phyloP scores from a whole-genome alignment of 2,329 filamentous ascomycete species.

The Metarhizium humberi region DNA sequence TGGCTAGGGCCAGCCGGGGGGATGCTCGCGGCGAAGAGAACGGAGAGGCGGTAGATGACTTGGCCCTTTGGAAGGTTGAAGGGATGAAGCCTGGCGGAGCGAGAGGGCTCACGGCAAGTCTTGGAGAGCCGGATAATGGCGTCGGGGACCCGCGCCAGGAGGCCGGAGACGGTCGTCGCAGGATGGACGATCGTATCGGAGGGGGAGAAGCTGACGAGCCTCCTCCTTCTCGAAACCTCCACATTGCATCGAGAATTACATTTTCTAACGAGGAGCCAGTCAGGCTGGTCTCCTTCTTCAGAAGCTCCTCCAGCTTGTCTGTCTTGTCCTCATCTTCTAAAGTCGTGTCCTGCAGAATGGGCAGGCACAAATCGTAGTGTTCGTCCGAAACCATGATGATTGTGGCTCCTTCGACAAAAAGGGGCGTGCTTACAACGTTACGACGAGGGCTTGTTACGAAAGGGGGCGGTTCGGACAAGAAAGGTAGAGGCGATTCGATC shows the following conservation, averaged over 20 bases:
- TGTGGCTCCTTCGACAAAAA: not conserved
- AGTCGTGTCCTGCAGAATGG: conserved; percentile 70
- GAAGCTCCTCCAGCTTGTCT: conserved; percentile 77
- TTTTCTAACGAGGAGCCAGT: conserved; percentile 76
- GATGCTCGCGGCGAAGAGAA: conserved; percentile 92
- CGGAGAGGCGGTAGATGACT: conserved; percentile 73
- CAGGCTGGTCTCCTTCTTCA: conserved; percentile 69
- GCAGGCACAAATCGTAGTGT: conserved; percentile 83
- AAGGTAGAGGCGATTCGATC: not conserved
- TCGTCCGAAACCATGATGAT: conserved; percentile 80
- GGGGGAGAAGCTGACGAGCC: conserved; percentile 64
- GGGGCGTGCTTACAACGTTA: not conserved
- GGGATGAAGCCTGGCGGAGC: conserved; percentile 77
- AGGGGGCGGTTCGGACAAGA: not conserved
- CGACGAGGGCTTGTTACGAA: not conserved
- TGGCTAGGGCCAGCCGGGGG: conserved; percentile 80
- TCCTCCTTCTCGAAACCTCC: conserved; percentile 67
- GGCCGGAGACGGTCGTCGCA: conserved; percentile 84
- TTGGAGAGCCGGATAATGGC: conserved; percentile 73
- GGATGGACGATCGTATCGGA: conserved; percentile 77
- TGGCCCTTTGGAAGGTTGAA: conserved; percentile 63
- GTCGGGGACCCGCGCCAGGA: conserved; percentile 84
- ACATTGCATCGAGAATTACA: conserved; percentile 80
- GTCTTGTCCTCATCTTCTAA: conserved; percentile 94
- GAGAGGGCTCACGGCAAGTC: conserved; percentile 71